Evolutionary conservation across 1,284 basidiomycete genomes (phyloP), one percentile per base, ranked within the genome.

Genomic region (Stereum hirsutum): DNA sequence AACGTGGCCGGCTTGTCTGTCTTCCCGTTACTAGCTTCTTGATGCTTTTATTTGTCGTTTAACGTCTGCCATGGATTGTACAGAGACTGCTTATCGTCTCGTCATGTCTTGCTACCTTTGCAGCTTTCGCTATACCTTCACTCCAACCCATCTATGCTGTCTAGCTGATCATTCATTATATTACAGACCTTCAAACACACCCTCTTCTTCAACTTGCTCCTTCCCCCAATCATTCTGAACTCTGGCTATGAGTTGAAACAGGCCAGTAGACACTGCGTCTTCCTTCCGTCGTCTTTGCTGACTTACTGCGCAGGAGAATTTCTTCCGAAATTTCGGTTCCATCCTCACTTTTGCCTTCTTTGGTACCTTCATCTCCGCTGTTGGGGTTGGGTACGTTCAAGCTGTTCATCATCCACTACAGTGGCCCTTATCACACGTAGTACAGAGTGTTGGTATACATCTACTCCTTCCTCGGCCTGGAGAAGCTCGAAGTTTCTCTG

Each of bases 211-310:
- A 99, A 99, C 63, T 75, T 98, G 8, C 72, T 99, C 8, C 77
- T 99, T 2, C 96, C 96, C 2, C 96, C 95, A 0, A 99, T 99
- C 61, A 99, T 99, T 58, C 71, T 99, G 33, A 95, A 96, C 59
- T 97, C 92, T 5, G 95, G 95, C 5, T 99, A 98, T 62, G 93
- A 97, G 62, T 76, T 99, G 43, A 94, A 95, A 58, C 93, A 97
- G 70, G 90, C 84, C 49, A 43, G 70, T 58, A 20, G 4, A 15
- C n/a, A 26, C 37, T 39, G 27, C 35, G 8, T n/a, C 12, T 26
- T 5, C 12, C 26, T 14, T 8, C 34, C n/a, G 20, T 33, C 14
- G 14, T 14, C 32, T 34, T 28, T 33, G 19, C 31, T 17, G 36
- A 35, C 23, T 43, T 25, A 27, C 33, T 33, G 1, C 62, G 1